Base-by-base conservation (phyloP, 192 early-diverging fungal species). In the Umbelopsis sp. region DNA sequence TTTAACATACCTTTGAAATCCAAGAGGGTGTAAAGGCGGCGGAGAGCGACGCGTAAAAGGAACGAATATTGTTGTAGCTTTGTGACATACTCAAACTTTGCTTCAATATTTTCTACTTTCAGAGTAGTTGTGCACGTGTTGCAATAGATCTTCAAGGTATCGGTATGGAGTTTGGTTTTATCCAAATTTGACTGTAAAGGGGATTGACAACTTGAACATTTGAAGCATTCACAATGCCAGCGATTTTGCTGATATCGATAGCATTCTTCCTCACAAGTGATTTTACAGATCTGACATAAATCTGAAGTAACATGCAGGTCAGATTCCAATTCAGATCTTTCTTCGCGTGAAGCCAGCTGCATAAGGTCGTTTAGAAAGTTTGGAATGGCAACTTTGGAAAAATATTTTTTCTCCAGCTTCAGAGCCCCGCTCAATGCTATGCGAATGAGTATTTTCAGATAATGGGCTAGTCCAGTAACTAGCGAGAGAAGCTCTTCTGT, bases 31-130 rank as follows among this genome's bases (percentile, higher is more conserved):
- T 93, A 96, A 26, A 99, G 83, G 25, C 93, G 83, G 65, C 89
- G 89, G 51, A 97, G 81, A 21, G 92, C 93, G 22, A 93, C 91
- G 10, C 90, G 86, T 79, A 99, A 80, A 41, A 96, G 76, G 78
- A 95, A 97, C 51, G 91, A 89, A 80, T 97, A 97, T 83, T 98
- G 94, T 71, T 95, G 86, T 47, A 99, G 82, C 73, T 96, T 92
- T 10, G 96, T 90, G 3, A 97, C 88, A 75, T 87, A 80, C 71
- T 88, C 85, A 70, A 95, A 90, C 10, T 89, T 72, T 20, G 74
- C 47, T 10, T 82, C 65, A 4, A 29, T 36, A 5, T 12, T 78
- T 74, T 65, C 77, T 76, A 71, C 4, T 4, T 32, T 29, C n/a
- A 32, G 3, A 17, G 56, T 62, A 34, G 56, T 62, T 20, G 31